Conservation (phyloP, 2,329 filamentous ascomycete species). For the Aspergillus brunneoviolaceus region DNA sequence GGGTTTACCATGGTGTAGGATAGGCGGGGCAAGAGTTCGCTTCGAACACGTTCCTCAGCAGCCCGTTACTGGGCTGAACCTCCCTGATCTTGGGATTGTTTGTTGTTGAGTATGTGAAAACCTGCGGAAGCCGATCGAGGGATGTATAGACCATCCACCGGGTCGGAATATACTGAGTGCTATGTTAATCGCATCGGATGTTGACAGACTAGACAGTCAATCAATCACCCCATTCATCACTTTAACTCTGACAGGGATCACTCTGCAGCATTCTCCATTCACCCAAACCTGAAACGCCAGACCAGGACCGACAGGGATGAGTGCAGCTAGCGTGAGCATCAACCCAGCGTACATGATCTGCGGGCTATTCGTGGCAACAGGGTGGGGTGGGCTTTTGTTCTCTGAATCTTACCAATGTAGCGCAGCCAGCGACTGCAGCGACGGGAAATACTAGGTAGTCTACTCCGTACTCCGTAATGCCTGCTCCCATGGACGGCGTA, state of each 20-base stretch:
- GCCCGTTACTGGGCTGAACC: background rate
- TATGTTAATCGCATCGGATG: background rate
- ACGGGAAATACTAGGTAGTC: background rate
- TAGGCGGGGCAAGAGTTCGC: too few relatives aligned
- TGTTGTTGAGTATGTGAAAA: background rate
- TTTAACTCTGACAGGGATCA: constrained; percentile 3
- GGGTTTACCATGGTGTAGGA: too few relatives aligned
- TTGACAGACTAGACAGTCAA: background rate
- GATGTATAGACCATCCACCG: background rate
- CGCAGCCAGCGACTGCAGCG: background rate
- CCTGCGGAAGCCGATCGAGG: background rate
- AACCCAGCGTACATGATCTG: constrained; percentile 6
- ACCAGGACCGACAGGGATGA: background rate
- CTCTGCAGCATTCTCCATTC: background rate
- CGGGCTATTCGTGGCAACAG: constrained; percentile 1
- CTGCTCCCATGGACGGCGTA: background rate
- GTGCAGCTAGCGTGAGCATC: constrained; percentile 4
- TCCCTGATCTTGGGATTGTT: background rate
- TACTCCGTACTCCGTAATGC: too few relatives aligned
- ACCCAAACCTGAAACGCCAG: constrained; percentile 6
- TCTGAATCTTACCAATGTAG: background rate
- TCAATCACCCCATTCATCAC: background rate
- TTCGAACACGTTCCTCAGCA: too few relatives aligned
- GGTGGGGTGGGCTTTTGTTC: background rate
- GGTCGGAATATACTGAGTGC: background rate